Percentiles rank a stretch among this genome's conserved stretches.
Evolutionary conservation across 2,329 filamentous ascomycete species (phyloP).

Genomic region (Pseudogymnoascus sp.): DNA sequence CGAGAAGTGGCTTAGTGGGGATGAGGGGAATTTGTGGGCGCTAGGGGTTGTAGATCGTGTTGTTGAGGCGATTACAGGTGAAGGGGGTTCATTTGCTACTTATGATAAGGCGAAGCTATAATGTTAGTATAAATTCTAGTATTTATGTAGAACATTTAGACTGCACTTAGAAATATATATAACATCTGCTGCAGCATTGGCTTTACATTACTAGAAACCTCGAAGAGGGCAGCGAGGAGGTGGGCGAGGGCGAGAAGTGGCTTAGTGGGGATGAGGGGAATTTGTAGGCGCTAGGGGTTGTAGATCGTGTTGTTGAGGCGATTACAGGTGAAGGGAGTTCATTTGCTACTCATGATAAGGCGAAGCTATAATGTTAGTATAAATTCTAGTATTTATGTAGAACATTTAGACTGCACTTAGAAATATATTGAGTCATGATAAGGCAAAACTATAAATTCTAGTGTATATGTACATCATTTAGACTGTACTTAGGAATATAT

Average conservation of each 20-base stretch:
- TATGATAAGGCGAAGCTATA: not conserved
- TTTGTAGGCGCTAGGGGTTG: constrained; percentile 52
- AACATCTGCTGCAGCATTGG: constrained; percentile 29
- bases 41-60: constrained; percentile 54
- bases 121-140: not conserved
- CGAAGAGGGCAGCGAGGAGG: constrained; percentile 54
- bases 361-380: not conserved
- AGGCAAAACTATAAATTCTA: not conserved
- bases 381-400: constrained; percentile 35
- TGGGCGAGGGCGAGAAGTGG: constrained; percentile 48
- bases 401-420: not conserved
- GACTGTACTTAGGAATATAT: not conserved
- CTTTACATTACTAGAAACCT: constrained; percentile 50
- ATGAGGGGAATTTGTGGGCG: constrained; percentile 60
- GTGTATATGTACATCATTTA: not conserved
- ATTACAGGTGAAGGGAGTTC: constrained; percentile 41
- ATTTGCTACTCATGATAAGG: constrained; percentile 30
- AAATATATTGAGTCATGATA: not conserved
- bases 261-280: constrained; percentile 58
- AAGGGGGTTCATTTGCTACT: constrained; percentile 42
- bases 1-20: constrained; percentile 53
- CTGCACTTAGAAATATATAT: not conserved
- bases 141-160: not conserved
- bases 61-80: constrained; percentile 40
- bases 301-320: constrained; percentile 53